A percentile compares a stretch with the other conserved stretches of the same genome.
Conservation (phyloP, 2,329 filamentous ascomycete genomes). For the Colletotrichum sp. region DNA sequence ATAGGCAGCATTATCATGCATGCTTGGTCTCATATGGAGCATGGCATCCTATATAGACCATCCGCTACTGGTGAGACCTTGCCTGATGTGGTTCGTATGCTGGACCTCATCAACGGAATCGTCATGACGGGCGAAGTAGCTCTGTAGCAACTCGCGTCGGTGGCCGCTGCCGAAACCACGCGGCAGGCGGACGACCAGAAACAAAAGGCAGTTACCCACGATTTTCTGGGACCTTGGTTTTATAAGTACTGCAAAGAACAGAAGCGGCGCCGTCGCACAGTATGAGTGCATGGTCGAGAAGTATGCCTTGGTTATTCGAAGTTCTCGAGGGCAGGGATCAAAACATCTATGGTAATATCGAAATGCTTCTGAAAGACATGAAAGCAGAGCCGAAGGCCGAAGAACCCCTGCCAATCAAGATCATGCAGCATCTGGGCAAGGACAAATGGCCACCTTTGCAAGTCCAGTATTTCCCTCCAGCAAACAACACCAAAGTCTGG, state of each 20-base stretch:
- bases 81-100: neutral
- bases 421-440: neutral
- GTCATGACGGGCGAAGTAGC: neutral
- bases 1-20: neutral
- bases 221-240: neutral
- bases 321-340: neutral
- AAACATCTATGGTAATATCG: neutral
- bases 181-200: neutral
- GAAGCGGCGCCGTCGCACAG: neutral
- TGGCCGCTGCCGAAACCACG: neutral
- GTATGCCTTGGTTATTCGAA: neutral
- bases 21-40: neutral
- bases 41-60: neutral
- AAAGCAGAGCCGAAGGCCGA: neutral
- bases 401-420: neutral
- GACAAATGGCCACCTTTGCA: neutral
- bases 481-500: neutral
- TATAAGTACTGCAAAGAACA: neutral
- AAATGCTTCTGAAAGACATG: neutral
- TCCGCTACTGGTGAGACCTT: neutral
- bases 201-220: neutral
- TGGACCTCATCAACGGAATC: neutral
- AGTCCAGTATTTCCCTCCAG: neutral
- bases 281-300: neutral
- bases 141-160: neutral